Base-by-base conservation (phyloP, 192 early-diverging fungal species). In the Lobosporangium transversale region DNA sequence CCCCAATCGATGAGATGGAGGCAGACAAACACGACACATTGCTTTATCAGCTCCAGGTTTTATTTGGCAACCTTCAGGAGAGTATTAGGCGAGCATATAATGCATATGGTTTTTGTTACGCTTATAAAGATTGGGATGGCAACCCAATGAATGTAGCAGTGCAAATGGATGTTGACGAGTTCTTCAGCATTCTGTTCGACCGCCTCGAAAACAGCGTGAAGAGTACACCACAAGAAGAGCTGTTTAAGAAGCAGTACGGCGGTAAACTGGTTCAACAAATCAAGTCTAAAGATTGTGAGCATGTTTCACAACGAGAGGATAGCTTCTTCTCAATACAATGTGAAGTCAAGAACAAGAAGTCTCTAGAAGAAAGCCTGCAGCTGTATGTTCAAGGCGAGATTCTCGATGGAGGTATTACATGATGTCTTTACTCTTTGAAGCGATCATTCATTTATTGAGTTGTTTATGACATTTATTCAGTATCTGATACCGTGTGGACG, bases 101-200 rank as follows among this genome's bases (percentile, higher is more conserved):
- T 49, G 79, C 86, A 0, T 62, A 55, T 11, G 45, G 66, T 7
- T 88, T 87, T 40, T 85, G 80, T 31, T 68, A 74, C 17, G 63
- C 86, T 1, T 86, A 81, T 53, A 86, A 78, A 69, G 86, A 86
- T 29, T 71, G 69, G 55, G 86, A 87, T 45, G 86, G 86, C 0
- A 68, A 84, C 47, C 71, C 83, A 8, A 68, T 85, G 64, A 87
- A 87, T 53, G 80, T 83, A 4, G 78, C 80, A 10, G 66, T 87
- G 26, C 86, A 87, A 30, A 88, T 86, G 86, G 86, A 87, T 44
- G 86, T 88, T 4, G 86, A 87, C 32, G 86, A 87, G 66, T 87
- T 83, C 31, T 87, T 88, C 68, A 88, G 69, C 70, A 81, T 82
- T 44, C 66, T 87, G 17, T 86, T 87, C 70, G 85, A 87, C 48